Conservation (phyloP, 2,329 filamentous ascomycete species). For the Monosporascus sp. region DNA sequence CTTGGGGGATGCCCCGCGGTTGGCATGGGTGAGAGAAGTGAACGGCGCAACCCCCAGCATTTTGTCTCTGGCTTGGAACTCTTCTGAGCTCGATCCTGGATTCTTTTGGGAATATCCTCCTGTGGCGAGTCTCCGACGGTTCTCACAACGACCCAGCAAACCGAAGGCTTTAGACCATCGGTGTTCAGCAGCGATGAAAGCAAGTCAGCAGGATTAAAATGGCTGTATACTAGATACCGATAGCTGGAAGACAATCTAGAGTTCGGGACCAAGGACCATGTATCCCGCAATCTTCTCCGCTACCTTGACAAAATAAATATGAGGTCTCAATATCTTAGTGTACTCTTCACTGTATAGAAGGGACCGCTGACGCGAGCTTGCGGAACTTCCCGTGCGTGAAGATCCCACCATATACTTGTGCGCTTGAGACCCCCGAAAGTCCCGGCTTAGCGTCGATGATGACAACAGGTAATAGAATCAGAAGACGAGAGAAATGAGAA, state of each 20-base stretch:
- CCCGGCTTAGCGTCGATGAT: no score
- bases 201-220: background rate
- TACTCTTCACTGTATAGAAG: no score
- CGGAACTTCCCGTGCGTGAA: no score
- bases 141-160: background rate
- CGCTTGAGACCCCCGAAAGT: no score
- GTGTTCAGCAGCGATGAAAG: background rate
- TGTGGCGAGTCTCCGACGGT: background rate
- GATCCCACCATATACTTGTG: no score
- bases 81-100: background rate
- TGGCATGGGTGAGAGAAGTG: background rate
- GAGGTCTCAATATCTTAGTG: no score
- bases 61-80: background rate
- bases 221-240: background rate
- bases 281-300: no score
- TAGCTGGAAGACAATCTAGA: no score
- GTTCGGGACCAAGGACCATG: no score
- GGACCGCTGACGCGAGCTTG: no score
- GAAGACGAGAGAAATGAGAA: background rate
- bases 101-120: background rate
- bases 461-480: background rate
- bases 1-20: constrained; percentile 17
- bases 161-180: background rate
- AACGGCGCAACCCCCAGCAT: constrained; percentile 13
- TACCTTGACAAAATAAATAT: no score